Conservation (phyloP, 2,329 filamentous ascomycete species). For the Aspergillus terreus region DNA sequence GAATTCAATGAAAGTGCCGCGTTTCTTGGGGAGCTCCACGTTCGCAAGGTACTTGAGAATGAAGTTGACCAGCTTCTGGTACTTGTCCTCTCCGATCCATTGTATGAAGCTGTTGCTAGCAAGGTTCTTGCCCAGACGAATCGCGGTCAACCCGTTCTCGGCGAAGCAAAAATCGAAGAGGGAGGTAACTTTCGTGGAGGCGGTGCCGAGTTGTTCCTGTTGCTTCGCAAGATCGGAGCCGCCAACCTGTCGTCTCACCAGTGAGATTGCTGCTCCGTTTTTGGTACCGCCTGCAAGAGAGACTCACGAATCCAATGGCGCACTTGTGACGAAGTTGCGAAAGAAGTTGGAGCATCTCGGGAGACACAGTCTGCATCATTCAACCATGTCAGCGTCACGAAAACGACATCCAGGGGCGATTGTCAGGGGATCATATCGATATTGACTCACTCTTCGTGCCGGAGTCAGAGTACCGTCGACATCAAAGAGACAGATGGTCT, state of each 20-base stretch:
- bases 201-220: slow-evolving; percentile 84
- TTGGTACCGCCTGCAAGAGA: not conserved
- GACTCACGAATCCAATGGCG: slow-evolving; percentile 31
- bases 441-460: slow-evolving; percentile 62
- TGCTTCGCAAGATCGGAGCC: slow-evolving; percentile 91
- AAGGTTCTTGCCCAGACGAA: slow-evolving; percentile 73
- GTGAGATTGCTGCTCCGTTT: not conserved
- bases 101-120: slow-evolving; percentile 81
- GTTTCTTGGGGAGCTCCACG: slow-evolving; percentile 59
- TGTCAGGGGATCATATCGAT: not conserved
- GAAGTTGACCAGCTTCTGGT: slow-evolving; percentile 59
- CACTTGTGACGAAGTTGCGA: slow-evolving; percentile 66
- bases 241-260: slow-evolving; percentile 55
- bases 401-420: not conserved
- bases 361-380: slow-evolving; percentile 57
- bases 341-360: slow-evolving; percentile 81
- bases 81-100: slow-evolving; percentile 80
- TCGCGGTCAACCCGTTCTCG: slow-evolving; percentile 93
- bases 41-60: slow-evolving; percentile 60
- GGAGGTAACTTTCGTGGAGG: slow-evolving; percentile 65
- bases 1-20: slow-evolving; percentile 66
- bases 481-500: slow-evolving; percentile 94
- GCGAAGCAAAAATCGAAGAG: slow-evolving; percentile 98
- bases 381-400: slow-evolving; percentile 6
- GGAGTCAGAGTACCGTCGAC: slow-evolving; percentile 90